phyloP scores from a whole-genome alignment of 176 grass and related monocot genomes.

The Carex parvula region DNA sequence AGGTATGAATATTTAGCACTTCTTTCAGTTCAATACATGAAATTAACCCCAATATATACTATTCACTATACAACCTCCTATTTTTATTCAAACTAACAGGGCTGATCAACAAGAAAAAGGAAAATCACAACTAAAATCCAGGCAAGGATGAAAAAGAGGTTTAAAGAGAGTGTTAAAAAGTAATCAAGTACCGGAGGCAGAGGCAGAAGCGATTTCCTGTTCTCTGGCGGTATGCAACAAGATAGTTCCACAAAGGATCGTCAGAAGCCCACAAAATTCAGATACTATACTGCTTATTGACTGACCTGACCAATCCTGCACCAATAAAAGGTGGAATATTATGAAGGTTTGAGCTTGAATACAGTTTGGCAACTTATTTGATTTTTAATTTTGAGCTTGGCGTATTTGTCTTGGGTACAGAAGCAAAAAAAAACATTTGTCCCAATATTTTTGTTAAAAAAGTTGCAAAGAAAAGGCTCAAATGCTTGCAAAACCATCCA shows the following conservation, averaged over 20 bases:
- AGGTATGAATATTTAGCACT: background rate
- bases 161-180: background rate
- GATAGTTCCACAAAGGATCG: constrained; percentile 82
- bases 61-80: background rate
- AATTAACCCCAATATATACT: background rate
- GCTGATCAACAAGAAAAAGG: background rate
- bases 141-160: background rate
- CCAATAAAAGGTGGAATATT: background rate
- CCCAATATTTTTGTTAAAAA: background rate
- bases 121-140: background rate
- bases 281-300: constrained; percentile 72
- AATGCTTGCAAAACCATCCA: background rate
- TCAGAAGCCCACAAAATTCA: constrained; percentile 85
- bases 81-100: background rate
- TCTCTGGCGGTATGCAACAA: constrained; percentile 72
- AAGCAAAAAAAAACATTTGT: background rate
- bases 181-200: constrained; percentile 28
- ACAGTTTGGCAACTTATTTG: background rate
- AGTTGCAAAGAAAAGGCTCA: background rate
- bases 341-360: background rate
- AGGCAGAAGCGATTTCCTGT: constrained; percentile 43
- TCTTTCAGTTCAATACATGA: background rate
- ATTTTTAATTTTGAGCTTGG: background rate
- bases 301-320: constrained; percentile 83
- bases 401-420: background rate